phyloP scores from a whole-genome alignment of 2,329 filamentous ascomycete genomes.

The Ophiostoma tasmaniense region DNA sequence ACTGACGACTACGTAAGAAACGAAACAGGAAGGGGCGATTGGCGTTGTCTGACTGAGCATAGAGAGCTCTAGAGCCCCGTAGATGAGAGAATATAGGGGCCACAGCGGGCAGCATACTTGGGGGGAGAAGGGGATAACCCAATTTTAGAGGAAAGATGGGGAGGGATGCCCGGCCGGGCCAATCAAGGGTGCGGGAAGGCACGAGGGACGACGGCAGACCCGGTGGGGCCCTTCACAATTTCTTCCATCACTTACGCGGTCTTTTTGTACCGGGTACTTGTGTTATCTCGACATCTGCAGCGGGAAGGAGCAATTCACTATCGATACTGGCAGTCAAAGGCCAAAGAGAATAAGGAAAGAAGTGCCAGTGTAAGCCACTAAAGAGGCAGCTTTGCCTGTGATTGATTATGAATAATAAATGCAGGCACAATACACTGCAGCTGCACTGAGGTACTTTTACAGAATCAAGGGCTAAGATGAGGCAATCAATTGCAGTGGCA shows the following conservation, averaged over 20 bases:
- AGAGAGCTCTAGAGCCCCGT: not conserved
- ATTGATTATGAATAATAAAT: not conserved
- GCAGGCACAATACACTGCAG: not conserved
- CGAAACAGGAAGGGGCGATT: conserved; percentile 6
- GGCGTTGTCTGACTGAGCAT: not conserved
- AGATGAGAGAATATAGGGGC: not conserved
- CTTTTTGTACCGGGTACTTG: conserved; percentile 13
- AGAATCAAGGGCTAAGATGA: not conserved
- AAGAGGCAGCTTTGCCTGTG: not conserved
- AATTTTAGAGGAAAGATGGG: conserved; percentile 8
- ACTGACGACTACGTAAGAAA: conserved; percentile 3
- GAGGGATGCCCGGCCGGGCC: conserved; percentile 6
- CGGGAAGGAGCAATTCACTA: not conserved
- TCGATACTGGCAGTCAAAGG: not conserved
- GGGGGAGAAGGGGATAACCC: too few species aligned
- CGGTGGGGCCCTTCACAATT: conserved; percentile 12
- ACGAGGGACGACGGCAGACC: conserved; percentile 8
- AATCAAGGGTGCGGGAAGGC: conserved; percentile 12
- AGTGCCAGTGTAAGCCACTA: too few species aligned
- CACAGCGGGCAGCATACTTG: not conserved
- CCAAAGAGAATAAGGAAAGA: not conserved
- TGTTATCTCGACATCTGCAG: not conserved
- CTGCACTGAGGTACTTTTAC: not conserved
- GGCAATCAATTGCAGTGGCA: not conserved
- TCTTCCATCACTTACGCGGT: conserved; percentile 10